These are phyloP conservation scores for Paramecium caudatum DNA, from an alignment of 73 alveolate genomes.

Conservation along the genomic window DNA sequence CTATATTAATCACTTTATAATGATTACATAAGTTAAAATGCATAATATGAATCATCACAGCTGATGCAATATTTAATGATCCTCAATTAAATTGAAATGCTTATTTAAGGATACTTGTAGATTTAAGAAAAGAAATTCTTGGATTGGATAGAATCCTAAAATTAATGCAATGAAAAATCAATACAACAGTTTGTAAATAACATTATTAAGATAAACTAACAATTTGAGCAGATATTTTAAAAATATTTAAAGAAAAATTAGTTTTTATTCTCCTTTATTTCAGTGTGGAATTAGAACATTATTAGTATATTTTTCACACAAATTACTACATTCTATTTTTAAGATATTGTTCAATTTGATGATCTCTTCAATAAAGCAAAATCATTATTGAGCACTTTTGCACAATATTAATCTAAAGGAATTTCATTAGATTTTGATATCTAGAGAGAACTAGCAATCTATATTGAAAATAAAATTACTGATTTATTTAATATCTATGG, in stretches of 20 bases:
- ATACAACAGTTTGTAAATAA: not conserved
- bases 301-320: not conserved
- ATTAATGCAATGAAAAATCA: not conserved
- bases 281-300: not conserved
- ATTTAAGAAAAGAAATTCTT: conserved; percentile 11
- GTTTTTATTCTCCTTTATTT: conserved; percentile 32
- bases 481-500: conserved; percentile 40
- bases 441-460: conserved; percentile 3
- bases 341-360: conserved; percentile 36
- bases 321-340: not conserved
- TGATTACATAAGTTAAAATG: conserved; percentile 24
- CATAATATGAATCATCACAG: conserved; percentile 47
- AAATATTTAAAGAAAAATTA: not conserved
- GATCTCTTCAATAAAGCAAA: not conserved
- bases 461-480: conserved; percentile 24
- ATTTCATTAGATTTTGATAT: conserved; percentile 46
- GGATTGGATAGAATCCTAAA: conserved; percentile 42
- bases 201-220: not conserved
- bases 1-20: not conserved
- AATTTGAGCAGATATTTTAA: conserved; percentile 34
- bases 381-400: not conserved
- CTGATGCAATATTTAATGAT: not conserved
- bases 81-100: conserved; percentile 9
- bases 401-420: conserved; percentile 53
- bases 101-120: not conserved